Evolutionary conservation across 495 filamentous ascomycete species (phyloP).

Genomic region (Annulohypoxylon nitens): DNA sequence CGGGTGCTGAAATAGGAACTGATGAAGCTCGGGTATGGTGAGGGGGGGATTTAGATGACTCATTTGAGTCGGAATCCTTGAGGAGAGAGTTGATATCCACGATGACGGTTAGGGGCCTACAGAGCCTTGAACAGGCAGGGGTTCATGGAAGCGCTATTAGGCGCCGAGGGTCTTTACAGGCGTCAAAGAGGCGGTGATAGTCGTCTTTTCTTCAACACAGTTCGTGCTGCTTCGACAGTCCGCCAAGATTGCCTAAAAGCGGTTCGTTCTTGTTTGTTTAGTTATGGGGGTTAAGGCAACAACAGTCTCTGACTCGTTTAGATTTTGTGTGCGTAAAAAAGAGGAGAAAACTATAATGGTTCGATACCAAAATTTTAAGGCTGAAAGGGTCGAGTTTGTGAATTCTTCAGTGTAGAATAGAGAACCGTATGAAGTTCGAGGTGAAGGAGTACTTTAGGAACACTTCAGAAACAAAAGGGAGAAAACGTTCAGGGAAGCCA

Average conservation of each 20-base stretch:
- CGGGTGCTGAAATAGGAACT: conserved; percentile 58
- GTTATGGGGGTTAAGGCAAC: conserved; percentile 10
- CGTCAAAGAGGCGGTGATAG: conserved; percentile 22
- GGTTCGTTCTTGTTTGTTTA: conserved; percentile 39
- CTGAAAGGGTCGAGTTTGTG: conserved; percentile 36
- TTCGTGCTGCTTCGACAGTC: conserved; percentile 23
- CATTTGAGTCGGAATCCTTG: conserved; percentile 84
- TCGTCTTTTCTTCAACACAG: conserved; percentile 19
- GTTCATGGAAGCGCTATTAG: conserved; percentile 50
- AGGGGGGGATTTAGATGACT: conserved; percentile 70
- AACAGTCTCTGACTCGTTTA: conserved; percentile 15
- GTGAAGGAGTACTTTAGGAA: conserved; percentile 30
- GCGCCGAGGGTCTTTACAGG: conserved; percentile 35
- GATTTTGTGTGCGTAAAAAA: conserved; percentile 19
- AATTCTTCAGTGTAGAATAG: conserved; percentile 27
- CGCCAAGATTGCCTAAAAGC: conserved; percentile 28
- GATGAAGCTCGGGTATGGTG: conserved; percentile 66
- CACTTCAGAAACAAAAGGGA: conserved; percentile 33
- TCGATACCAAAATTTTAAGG: conserved; percentile 29
- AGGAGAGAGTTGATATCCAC: conserved; percentile 91
- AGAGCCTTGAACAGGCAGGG: conserved; percentile 46
- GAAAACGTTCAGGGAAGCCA: conserved; percentile 45
- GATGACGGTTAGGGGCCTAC: conserved; percentile 69
- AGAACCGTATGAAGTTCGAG: conserved; percentile 27
- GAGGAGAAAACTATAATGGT: conserved; percentile 23